phyloP scores from a whole-genome alignment of 495 filamentous ascomycete species.

The Penicillium samsonianum region DNA sequence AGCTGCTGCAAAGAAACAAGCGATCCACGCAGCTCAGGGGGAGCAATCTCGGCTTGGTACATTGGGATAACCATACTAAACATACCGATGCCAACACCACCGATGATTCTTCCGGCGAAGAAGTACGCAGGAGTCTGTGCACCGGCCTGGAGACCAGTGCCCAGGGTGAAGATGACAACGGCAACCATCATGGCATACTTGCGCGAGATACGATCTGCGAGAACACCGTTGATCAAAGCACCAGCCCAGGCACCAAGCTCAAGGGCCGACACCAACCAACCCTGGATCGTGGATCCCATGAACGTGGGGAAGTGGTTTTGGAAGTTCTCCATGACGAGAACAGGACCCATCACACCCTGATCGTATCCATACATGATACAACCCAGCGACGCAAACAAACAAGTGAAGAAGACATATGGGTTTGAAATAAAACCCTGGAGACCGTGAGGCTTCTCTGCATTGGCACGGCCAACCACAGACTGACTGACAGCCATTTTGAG shows the following conservation, averaged over 20 bases:
- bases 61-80: conserved; percentile 57
- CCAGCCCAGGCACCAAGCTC: conserved; percentile 83
- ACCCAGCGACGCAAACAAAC: conserved; percentile 71
- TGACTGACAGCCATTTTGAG: conserved; percentile 31
- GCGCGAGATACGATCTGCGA: conserved; percentile 72
- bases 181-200: conserved; percentile 77
- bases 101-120: conserved; percentile 50
- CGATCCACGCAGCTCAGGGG: conserved; percentile 71
- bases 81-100: conserved; percentile 67
- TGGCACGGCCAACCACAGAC: conserved; percentile 38
- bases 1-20: conserved; percentile 75
- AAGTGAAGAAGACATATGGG: conserved; percentile 41
- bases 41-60: conserved; percentile 75
- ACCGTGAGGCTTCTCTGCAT: conserved; percentile 39
- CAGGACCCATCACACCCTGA: conserved; percentile 76
- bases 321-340: conserved; percentile 37
- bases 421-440: conserved; percentile 40
- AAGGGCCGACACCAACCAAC: conserved; percentile 76
- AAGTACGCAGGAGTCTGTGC: conserved; percentile 40
- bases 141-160: conserved; percentile 48
- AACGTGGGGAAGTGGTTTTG: conserved; percentile 42
- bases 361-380: conserved; percentile 65
- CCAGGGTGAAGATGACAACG: conserved; percentile 69
- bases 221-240: conserved; percentile 69
- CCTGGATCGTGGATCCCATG: conserved; percentile 67